phyloP scores from a whole-genome alignment of 2,329 filamentous ascomycete species.

The Samsoniella hepiali region DNA sequence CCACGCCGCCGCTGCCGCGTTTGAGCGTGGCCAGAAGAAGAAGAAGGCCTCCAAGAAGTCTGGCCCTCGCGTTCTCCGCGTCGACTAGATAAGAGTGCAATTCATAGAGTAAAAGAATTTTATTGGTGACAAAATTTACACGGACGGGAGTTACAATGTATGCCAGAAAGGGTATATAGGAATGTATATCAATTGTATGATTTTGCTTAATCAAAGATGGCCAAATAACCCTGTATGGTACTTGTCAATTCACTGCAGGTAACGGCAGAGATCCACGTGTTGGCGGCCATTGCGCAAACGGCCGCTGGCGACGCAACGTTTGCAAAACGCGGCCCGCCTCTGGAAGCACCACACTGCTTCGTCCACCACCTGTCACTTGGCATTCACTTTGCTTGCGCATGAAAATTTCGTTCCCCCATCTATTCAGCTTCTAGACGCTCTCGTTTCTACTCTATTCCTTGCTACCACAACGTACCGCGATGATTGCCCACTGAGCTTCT shows the following conservation, averaged over 20 bases:
- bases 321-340: not conserved
- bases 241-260: not conserved
- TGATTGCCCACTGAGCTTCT: conserved; percentile 12
- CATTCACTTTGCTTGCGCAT: conserved; percentile 2
- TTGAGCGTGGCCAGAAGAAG: conserved; percentile 81
- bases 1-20: conserved; percentile 65
- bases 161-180: conserved; percentile 27
- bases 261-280: not conserved
- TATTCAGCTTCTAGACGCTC: not conserved
- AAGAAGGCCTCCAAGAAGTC: conserved; percentile 69
- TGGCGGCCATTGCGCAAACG: conserved; percentile 1
- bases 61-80: conserved; percentile 66
- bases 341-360: not conserved
- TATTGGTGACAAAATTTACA: conserved; percentile 14
- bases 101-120: conserved; percentile 10
- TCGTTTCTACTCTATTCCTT: not conserved
- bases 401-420: not conserved
- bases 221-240: not conserved
- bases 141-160: conserved; percentile 33
- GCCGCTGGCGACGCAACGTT: not conserved
- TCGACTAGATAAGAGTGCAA: conserved; percentile 53
- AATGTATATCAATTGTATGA: conserved; percentile 29
- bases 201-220: conserved; percentile 23
- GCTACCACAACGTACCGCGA: not conserved
- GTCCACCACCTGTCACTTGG: not conserved